phyloP scores from a whole-genome alignment of 192 early-diverging fungal species.

The Funneliformis mosseae region DNA sequence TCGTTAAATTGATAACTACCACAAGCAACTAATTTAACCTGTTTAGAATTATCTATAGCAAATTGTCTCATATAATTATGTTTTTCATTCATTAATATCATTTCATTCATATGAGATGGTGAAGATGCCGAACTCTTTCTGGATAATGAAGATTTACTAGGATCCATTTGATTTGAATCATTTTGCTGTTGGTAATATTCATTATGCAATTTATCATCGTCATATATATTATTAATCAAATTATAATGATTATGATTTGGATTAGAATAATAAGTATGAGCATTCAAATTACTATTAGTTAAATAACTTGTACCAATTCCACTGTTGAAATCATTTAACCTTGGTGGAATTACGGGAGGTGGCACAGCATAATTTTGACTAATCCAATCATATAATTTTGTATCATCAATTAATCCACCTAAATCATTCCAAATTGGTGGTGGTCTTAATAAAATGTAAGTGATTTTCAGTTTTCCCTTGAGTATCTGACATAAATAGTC shows the following conservation, averaged over 20 bases:
- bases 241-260: too few species aligned
- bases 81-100: not conserved
- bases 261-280: not conserved
- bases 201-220: not conserved
- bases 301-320: not conserved
- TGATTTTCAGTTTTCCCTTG: not conserved
- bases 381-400: slow-evolving; percentile 1
- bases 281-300: not conserved
- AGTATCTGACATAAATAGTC: not conserved
- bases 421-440: slow-evolving; percentile 1
- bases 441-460: not conserved
- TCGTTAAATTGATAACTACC: not conserved
- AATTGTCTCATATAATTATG: not conserved
- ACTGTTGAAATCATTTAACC: not conserved
- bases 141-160: too few species aligned
- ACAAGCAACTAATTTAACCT: not conserved
- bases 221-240: not conserved
- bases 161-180: too few species aligned
- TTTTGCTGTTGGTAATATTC: not conserved
- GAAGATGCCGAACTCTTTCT: not conserved
- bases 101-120: not conserved
- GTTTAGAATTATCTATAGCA: not conserved
- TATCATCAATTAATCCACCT: not conserved
- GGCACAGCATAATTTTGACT: not conserved
- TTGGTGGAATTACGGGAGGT: not conserved